These are phyloP conservation scores for Limonomyces culmigenus DNA, from an alignment of 1,284 basidiomycete species.

Conservation along the genomic window DNA sequence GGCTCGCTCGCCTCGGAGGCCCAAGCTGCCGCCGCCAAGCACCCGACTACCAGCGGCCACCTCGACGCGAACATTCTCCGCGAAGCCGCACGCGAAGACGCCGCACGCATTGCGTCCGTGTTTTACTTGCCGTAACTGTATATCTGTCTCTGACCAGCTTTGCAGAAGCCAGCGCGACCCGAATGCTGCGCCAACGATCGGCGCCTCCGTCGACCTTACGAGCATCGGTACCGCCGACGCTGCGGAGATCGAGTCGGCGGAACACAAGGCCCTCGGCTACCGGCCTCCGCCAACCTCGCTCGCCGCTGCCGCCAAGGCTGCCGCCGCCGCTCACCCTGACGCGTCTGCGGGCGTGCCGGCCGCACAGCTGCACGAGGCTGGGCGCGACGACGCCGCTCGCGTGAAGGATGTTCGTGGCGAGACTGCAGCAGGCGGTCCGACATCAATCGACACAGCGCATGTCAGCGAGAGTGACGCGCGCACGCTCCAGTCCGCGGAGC, in stretches of 20 bases:
- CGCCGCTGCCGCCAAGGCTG: conserved; percentile 15
- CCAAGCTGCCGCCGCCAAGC: conserved; percentile 17
- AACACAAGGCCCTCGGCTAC: conserved; percentile 18
- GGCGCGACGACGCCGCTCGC: conserved; percentile 8
- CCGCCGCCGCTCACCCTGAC: conserved; percentile 11
- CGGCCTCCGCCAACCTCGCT: conserved; percentile 17
- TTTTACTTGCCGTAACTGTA: background rate
- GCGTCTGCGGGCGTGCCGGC: conserved; percentile 3
- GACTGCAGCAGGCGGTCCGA: background rate
- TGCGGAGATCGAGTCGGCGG: conserved; percentile 15
- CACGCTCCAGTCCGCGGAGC: conserved; percentile 11
- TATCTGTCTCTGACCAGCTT: background rate
- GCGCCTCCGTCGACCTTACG: conserved; percentile 3
- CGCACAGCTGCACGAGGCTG: conserved; percentile 5
- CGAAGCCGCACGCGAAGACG: conserved; percentile 11
- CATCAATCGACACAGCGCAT: background rate
- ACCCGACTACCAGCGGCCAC: conserved; percentile 10
- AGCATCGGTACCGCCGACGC: conserved; percentile 11
- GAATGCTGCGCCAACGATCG: background rate
- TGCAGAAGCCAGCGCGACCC: background rate
- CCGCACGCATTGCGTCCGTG: conserved; percentile 12
- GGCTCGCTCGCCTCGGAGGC: conserved; percentile 21
- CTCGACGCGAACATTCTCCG: conserved; percentile 8
- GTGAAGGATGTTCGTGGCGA: conserved; percentile 5
- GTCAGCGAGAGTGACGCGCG: conserved; percentile 5